Base-by-base conservation (phyloP, 345 rosid species). In the Pistacia atlantica region DNA sequence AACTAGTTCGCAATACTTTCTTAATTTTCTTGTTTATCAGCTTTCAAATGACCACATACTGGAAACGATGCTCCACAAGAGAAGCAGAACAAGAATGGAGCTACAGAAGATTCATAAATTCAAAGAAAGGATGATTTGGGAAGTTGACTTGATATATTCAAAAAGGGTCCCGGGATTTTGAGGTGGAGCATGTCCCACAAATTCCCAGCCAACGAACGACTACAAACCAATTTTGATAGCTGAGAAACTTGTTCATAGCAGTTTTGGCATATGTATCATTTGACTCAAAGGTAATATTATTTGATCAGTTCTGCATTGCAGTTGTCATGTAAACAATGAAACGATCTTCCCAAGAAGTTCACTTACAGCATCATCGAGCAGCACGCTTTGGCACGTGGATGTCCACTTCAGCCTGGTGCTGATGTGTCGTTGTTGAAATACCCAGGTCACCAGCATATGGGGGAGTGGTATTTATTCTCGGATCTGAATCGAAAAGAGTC, bases 361-460 rank as follows among this genome's bases (percentile, higher is more conserved):
- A 96, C 90, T 56, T 82, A 89, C 77, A 97, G 97, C 17, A 74
- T 96, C 64, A 91, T 96, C 78, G 82, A 90, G 80, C 92, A 88
- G 57, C 98, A 90, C 85, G 74, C 91, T 33, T 75, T 87, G 48
- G 98, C 93, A 33, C 97, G 98, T 62, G 95, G 97, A 2, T 88
- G 88, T 3, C 12, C 57, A 0, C 74, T 71, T 0, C 70, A 69
- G 37, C 75, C 87, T n/a, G 82, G 52, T 42, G 80, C 74, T 58
- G 94, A 90, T 73, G 75, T 84, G 51, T 77, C 93, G 22, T 59
- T 73, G 52, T 83, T 87, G 72, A 91, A 83, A 75, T 96, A 96
- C 79, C 99, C 99, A 11, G 98, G 98, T 20, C 99, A 96, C 86
- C 99, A 96, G 82, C 99, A 96, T 81, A 96, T 94, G 99, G 98